phyloP scores from a whole-genome alignment of 768 basidiomycete genomes.

The Russula vinacea region DNA sequence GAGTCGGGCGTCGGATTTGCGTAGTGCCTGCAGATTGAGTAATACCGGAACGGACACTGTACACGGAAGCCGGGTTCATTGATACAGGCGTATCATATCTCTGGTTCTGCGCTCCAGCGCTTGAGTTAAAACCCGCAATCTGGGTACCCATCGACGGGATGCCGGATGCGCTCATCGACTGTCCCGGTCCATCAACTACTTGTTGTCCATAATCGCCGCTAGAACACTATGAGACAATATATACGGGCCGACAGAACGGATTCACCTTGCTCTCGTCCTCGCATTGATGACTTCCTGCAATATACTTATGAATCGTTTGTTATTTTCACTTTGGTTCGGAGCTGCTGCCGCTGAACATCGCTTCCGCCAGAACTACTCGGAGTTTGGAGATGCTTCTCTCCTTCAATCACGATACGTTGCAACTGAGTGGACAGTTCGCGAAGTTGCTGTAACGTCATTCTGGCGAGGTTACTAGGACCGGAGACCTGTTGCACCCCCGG shows the following conservation, averaged over 20 bases:
- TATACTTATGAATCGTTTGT: neutral
- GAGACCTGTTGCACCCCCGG: neutral
- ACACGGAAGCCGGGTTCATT: neutral
- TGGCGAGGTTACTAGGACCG: neutral
- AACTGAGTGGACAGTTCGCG: neutral
- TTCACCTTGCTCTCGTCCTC: slow-evolving; percentile 11
- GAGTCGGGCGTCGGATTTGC: neutral
- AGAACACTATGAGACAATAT: neutral
- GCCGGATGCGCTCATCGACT: slow-evolving; percentile 9
- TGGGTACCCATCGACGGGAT: neutral
- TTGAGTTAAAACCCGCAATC: neutral
- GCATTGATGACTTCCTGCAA: slow-evolving; percentile 4
- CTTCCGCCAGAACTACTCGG: neutral
- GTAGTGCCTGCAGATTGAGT: no score
- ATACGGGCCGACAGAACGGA: neutral
- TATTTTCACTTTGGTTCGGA: neutral
- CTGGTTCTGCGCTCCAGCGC: slow-evolving; percentile 6
- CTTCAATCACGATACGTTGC: neutral
- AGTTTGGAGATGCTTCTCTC: slow-evolving; percentile 11
- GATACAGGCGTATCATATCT: no score
- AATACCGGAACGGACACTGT: neutral
- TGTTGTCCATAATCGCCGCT: slow-evolving; percentile 17
- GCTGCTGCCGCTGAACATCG: slow-evolving; percentile 7
- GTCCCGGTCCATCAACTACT: neutral
- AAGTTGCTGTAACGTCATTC: neutral